Percentiles rank a stretch among this genome's conserved stretches.
Evolutionary conservation across 2,329 filamentous ascomycete genomes (phyloP).

Genomic region (Colletotrichum costaricense): DNA sequence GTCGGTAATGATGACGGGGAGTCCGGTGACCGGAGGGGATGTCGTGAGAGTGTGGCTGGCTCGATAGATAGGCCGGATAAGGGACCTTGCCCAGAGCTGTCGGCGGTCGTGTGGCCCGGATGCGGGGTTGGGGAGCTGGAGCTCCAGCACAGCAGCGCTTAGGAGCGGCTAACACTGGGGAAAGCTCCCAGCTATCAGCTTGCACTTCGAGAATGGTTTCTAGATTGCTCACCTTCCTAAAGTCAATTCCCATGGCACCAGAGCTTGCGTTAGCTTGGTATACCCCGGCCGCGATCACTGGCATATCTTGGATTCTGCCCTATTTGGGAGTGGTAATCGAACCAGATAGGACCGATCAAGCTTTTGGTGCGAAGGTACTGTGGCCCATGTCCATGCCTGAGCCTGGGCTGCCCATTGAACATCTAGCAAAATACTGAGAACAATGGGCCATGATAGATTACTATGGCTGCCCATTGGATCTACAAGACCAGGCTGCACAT

Average conservation of each 20-base stretch:
- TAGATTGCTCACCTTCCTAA: background rate
- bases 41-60: conserved; percentile 21
- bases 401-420: background rate
- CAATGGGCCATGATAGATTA: background rate
- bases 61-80: conserved; percentile 21
- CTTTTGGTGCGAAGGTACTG: background rate
- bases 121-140: conserved; percentile 32
- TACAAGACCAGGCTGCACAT: background rate
- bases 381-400: background rate
- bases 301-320: background rate
- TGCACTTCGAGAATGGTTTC: background rate
- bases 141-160: conserved; percentile 29
- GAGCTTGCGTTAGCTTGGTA: background rate
- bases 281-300: background rate
- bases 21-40: conserved; percentile 30
- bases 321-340: background rate
- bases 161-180: conserved; percentile 34
- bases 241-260: conserved; percentile 7
- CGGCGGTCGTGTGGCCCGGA: conserved; percentile 10
- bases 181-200: conserved; percentile 2
- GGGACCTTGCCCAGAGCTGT: conserved; percentile 18
- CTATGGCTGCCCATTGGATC: background rate
- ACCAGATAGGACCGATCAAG: background rate
- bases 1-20: background rate
- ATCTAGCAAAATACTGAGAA: background rate